Conservation (phyloP, 441 rosid species). For the Pelargonium citronellum region DNA sequence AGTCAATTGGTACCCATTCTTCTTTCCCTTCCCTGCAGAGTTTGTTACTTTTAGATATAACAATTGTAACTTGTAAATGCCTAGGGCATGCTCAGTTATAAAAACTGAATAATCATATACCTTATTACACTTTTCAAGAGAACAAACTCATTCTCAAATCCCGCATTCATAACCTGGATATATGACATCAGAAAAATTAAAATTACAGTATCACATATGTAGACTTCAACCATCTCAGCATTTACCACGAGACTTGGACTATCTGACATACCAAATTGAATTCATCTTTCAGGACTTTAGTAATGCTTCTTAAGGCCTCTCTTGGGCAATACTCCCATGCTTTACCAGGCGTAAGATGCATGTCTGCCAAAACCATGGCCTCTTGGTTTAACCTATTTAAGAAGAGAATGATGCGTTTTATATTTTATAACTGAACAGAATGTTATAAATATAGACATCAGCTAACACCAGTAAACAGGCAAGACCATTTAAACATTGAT, state of each 20-base stretch:
- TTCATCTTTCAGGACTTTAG: slow-evolving; percentile 69
- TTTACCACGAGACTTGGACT: neutral
- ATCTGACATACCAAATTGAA: slow-evolving; percentile 59
- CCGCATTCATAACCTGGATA: slow-evolving; percentile 83
- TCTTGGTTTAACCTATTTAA: slow-evolving; percentile 55
- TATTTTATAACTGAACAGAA: neutral
- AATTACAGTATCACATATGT: neutral
- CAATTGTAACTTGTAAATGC: neutral
- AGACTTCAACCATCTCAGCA: too few species aligned
- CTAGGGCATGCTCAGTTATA: neutral
- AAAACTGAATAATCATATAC: slow-evolving; percentile 27
- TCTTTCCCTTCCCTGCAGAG: slow-evolving; percentile 71
- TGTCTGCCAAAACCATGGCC: slow-evolving; percentile 94
- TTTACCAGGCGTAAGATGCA: slow-evolving; percentile 75
- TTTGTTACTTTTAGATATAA: neutral
- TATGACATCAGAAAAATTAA: slow-evolving; percentile 13
- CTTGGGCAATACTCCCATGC: slow-evolving; percentile 97
- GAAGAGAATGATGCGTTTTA: slow-evolving; percentile 11
- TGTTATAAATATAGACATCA: too few species aligned
- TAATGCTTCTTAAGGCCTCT: slow-evolving; percentile 63
- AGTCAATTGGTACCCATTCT: slow-evolving; percentile 78
- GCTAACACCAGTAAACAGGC: neutral
- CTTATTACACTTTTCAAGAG: slow-evolving; percentile 59
- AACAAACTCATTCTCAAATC: slow-evolving; percentile 88
- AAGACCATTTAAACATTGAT: neutral